A percentile compares a stretch with the other conserved stretches of the same genome.
Evolutionary conservation across 1,139 yeast species (phyloP).

Genomic region (Debaryomyces singareniensis): DNA sequence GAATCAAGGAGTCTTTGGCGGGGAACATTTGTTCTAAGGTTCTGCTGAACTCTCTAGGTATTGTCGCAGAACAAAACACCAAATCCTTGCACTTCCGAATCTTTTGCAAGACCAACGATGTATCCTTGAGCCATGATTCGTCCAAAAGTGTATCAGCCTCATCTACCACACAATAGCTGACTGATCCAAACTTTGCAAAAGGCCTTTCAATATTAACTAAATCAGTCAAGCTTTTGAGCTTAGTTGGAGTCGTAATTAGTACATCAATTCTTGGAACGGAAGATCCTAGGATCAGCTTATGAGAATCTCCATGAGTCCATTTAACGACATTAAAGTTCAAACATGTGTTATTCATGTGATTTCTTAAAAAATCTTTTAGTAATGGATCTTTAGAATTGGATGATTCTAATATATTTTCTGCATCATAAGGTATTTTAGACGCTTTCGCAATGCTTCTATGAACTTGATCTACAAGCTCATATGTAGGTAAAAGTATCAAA

Average conservation of each 20-base stretch:
- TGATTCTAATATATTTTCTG: conserved; percentile 10
- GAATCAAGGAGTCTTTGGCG: conserved; percentile 42
- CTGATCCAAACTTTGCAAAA: conserved; percentile 37
- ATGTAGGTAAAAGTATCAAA: conserved; percentile 78
- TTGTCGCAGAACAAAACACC: conserved; percentile 84
- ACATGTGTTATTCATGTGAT: conserved; percentile 18
- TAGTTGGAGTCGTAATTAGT: conserved; percentile 78
- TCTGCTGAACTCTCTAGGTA: conserved; percentile 70
- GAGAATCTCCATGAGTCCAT: conserved; percentile 53
- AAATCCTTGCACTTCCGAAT: conserved; percentile 56
- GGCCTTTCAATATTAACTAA: conserved; percentile 42
- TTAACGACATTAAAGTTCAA: conserved; percentile 44
- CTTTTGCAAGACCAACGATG: conserved; percentile 48
- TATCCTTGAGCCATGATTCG: conserved; percentile 67
- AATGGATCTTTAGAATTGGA: conserved; percentile 12
- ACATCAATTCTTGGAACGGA: conserved; percentile 59
- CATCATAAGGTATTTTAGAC: conserved; percentile 19
- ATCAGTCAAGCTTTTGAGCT: conserved; percentile 42
- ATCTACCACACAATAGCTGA: conserved; percentile 69
- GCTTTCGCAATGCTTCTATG: conserved; percentile 43
- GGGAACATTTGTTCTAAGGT: conserved; percentile 62
- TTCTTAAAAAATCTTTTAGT: conserved; percentile 17
- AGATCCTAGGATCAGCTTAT: conserved; percentile 42
- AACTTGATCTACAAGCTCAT: conserved; percentile 83
- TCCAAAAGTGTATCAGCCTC: conserved; percentile 95